Evolutionary conservation across 139 green algal species (phyloP).

Genomic region (Edaphochlamys debaryana): DNA sequence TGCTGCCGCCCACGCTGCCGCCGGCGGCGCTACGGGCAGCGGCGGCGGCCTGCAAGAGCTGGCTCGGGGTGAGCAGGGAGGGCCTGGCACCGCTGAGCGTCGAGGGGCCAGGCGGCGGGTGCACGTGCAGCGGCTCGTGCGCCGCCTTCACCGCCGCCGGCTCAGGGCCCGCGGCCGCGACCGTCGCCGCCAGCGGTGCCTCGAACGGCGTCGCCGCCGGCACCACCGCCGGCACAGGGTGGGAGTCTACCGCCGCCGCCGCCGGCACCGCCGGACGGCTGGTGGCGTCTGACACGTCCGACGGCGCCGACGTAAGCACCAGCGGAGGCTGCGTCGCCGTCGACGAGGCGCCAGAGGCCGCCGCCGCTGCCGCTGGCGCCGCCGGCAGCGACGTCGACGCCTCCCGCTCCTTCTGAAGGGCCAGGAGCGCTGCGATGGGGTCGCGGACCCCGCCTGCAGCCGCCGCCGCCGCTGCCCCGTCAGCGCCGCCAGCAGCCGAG

Average conservation of each 20-base stretch:
- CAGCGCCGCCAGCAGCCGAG: not conserved
- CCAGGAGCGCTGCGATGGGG: slow-evolving; percentile 55
- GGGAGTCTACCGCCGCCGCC: no score
- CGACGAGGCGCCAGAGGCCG: not conserved
- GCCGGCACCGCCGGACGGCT: not conserved
- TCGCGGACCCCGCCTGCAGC: no score
- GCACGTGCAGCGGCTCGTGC: no score
- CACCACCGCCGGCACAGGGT: not conserved
- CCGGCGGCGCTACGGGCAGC: not conserved
- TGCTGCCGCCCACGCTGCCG: not conserved
- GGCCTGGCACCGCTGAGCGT: no score
- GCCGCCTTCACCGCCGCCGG: no score
- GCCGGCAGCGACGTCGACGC: not conserved
- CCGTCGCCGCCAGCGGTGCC: not conserved
- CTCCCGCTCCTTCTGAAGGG: not conserved
- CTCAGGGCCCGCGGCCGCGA: no score
- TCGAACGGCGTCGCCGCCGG: not conserved
- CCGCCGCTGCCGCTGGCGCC: not conserved
- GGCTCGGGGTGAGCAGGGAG: slow-evolving; percentile 62
- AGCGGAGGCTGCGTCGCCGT: not conserved
- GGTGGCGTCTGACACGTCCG: slow-evolving; percentile 29
- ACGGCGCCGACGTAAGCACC: not conserved
- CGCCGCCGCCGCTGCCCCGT: not conserved
- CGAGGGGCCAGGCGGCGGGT: no score
- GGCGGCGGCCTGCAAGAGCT: slow-evolving; percentile 46